Percentiles rank a stretch among this genome's conserved stretches.
These are phyloP conservation scores for Corymbia calophylla DNA, from an alignment of 441 rosid genomes.

Conservation along the genomic window DNA sequence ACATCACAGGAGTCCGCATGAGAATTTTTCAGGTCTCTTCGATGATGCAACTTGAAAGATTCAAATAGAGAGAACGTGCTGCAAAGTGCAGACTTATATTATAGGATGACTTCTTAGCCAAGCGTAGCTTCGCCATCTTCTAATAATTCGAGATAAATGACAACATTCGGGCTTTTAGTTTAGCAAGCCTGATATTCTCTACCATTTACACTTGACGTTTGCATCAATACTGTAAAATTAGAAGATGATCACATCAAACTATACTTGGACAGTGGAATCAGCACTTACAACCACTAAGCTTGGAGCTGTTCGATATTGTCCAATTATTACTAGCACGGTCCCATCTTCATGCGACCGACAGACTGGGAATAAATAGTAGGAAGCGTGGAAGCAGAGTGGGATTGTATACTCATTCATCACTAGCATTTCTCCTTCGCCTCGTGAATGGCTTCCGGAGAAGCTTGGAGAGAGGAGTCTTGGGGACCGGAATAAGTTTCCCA, in stretches of 20 bases:
- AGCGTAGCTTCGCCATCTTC: neutral
- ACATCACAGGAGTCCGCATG: neutral
- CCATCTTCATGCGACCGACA: neutral
- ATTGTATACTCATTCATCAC: neutral
- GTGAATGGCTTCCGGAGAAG: neutral
- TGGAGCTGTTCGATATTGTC: neutral
- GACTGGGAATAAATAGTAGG: neutral
- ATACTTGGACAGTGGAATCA: neutral
- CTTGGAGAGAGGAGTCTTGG: neutral
- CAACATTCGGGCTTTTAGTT: neutral
- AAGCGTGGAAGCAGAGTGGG: neutral
- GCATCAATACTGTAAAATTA: neutral
- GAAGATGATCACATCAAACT: neutral
- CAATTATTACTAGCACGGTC: neutral
- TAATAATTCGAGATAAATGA: neutral
- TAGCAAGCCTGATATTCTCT: neutral
- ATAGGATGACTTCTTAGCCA: neutral
- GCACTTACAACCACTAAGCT: neutral
- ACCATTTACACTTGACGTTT: neutral
- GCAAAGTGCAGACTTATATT: neutral
- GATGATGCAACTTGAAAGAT: neutral
- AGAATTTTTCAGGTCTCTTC: neutral
- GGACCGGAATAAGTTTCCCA: slow-evolving; percentile 5
- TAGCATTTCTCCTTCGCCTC: neutral
- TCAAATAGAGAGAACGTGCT: neutral